These are phyloP conservation scores for Xylariaceae sp. DNA, from an alignment of 2,329 filamentous ascomycete species.

Conservation along the genomic window DNA sequence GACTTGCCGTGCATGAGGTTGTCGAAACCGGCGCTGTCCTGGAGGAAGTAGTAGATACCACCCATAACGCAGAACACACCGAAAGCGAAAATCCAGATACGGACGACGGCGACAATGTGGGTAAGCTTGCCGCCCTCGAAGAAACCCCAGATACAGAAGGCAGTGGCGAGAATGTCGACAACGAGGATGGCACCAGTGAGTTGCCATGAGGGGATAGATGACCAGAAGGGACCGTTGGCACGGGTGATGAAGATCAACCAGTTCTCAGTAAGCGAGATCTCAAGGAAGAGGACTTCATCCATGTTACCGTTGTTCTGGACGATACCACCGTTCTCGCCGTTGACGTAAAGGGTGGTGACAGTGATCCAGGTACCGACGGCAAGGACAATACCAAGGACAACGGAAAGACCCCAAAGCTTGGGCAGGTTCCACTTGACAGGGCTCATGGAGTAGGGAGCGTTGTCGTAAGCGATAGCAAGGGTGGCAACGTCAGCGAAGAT, in stretches of 20 bases:
- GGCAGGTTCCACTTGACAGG: conserved; percentile 95
- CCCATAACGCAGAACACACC: conserved; percentile 82
- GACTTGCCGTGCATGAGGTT: conserved; percentile 91
- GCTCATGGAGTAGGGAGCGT: conserved; percentile 76
- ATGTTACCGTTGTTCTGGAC: conserved; percentile 82
- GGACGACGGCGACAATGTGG: conserved; percentile 76
- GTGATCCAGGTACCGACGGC: conserved; percentile 84
- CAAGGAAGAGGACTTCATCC: conserved; percentile 79
- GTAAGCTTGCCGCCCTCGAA: conserved; percentile 62
- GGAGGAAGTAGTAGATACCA: conserved; percentile 69
- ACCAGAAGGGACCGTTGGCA: conserved; percentile 90
- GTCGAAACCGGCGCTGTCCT: conserved; percentile 76
- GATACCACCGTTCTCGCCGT: conserved; percentile 65
- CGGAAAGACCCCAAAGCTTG: conserved; percentile 89
- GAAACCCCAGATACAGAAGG: conserved; percentile 82
- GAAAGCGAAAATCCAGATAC: conserved; percentile 88
- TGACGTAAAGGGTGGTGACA: conserved; percentile 74
- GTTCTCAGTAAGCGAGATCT: conserved; percentile 88
- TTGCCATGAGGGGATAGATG: conserved; percentile 82
- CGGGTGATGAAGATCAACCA: conserved; percentile 96
- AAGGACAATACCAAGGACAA: conserved; percentile 74
- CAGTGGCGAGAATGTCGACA: conserved; percentile 77
- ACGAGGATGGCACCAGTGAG: conserved; percentile 69
- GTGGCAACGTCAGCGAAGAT: conserved; percentile 93
- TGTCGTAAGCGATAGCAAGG: conserved; percentile 88